Base-by-base conservation (phyloP, 1,139 yeast genomes). In the Kodamaea derodonti region DNA sequence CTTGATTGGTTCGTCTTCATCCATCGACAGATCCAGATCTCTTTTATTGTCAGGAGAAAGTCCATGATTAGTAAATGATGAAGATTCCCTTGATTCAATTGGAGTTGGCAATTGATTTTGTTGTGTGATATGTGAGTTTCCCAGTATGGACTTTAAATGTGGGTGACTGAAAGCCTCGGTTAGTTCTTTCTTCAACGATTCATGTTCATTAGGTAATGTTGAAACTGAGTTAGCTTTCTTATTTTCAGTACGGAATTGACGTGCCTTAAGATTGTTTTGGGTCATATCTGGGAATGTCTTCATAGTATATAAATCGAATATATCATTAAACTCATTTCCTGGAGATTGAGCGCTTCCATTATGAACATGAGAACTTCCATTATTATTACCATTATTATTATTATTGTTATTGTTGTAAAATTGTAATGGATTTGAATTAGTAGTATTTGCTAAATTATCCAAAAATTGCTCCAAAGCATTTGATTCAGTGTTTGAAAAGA, bases 381-480 rank as follows among this genome's bases (percentile, higher is more conserved):
- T 11, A 11, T 13, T 13, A 24, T 11, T 6, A 24, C 7, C 7
- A 8, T 8, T 24, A 11, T 13, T 26, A 22, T 34, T 30, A 28
- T 32, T 24, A 38, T 27, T 37, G 42, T 24, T 30, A 33, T 32
- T 42, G 39, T 49, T 49, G 44, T 63, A 64, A 36, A 63, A 53
- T 33, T 62, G 66, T 34, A 62, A 51, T 3, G 70, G 69, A 40
- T 49, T 45, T 16, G 42, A 41, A 30, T 36, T 46, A 16, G 46
- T 38, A 4, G 67, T 65, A 38, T 55, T 58, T 16, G 73, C 70
- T 49, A 69, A 59, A 41, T 61, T 65, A 44, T 69, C 75, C 51
- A 69, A 58, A 41, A 69, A 69, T 44, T 51, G 58, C 39, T 69
- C 74, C 46, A 69, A 57, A 9, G 74, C 74, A 43, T 62, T 59